phyloP scores from a whole-genome alignment of 345 rosid genomes.

The Theobroma cacao region DNA sequence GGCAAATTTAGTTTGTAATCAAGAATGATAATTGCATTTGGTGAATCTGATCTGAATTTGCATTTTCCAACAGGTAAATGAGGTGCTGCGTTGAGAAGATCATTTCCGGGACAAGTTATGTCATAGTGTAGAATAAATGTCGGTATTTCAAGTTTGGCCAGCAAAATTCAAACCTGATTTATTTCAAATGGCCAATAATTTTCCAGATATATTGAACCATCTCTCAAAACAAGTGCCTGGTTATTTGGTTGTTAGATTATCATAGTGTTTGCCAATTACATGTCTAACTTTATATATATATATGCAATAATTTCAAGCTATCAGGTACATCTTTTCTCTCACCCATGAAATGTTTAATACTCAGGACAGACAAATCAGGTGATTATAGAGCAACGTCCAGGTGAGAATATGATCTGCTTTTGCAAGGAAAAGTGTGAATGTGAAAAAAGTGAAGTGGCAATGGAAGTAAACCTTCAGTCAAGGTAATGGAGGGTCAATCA shows the following conservation, averaged over 20 bases:
- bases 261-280: not conserved
- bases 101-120: not conserved
- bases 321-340: not conserved
- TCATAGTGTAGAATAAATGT: not conserved
- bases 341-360: not conserved
- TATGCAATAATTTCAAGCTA: not conserved
- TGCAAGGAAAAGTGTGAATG: not conserved
- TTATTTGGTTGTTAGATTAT: not conserved
- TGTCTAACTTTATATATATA: too few species aligned
- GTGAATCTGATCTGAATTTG: not conserved
- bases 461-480: not conserved
- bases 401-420: not conserved
- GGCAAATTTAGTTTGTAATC: not conserved
- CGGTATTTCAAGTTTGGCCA: not conserved
- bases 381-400: not conserved
- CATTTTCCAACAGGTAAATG: conserved; percentile 24
- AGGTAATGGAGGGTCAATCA: too few species aligned
- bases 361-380: not conserved
- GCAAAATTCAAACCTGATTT: not conserved
- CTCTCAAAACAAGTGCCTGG: not conserved
- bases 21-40: not conserved
- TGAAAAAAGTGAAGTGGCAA: not conserved
- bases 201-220: not conserved
- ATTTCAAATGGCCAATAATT: not conserved
- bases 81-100: not conserved